phyloP scores from a whole-genome alignment of 2,329 filamentous ascomycete species.

The Byssoonygena ceratinophila region DNA sequence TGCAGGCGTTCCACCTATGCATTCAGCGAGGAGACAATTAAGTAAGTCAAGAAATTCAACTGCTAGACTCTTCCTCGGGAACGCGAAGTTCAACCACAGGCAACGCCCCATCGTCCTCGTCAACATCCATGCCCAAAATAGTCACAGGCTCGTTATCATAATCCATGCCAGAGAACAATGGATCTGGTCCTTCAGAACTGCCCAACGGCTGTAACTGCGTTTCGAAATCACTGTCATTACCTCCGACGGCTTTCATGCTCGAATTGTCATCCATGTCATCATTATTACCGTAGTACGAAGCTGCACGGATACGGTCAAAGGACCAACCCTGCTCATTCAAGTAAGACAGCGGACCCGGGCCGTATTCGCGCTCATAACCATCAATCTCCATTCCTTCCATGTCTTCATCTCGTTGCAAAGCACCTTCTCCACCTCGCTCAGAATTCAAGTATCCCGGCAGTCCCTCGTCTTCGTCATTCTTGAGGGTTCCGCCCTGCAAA shows the following conservation, averaged over 20 bases:
- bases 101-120: constrained; percentile 30
- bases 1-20: background rate
- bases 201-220: constrained; percentile 18
- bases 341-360: constrained; percentile 11
- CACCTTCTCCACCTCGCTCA: constrained; percentile 20
- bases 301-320: constrained; percentile 26
- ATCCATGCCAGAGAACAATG: constrained; percentile 7
- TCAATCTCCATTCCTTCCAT: constrained; percentile 28
- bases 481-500: constrained; percentile 37
- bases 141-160: constrained; percentile 6
- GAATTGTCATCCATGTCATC: constrained; percentile 30
- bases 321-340: constrained; percentile 28
- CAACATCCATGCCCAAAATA: constrained; percentile 14
- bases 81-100: constrained; percentile 36
- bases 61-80: constrained; percentile 25
- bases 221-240: constrained; percentile 24
- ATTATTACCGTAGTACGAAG: constrained; percentile 24
- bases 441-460: constrained; percentile 27
- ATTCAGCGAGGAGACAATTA: background rate
- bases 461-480: constrained; percentile 23
- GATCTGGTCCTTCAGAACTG: constrained; percentile 4
- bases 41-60: background rate
- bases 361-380: constrained; percentile 19
- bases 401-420: constrained; percentile 22
- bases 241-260: constrained; percentile 34